Conservation (phyloP, 2,329 filamentous ascomycete genomes). For the Pseudocercospora eumusae region DNA sequence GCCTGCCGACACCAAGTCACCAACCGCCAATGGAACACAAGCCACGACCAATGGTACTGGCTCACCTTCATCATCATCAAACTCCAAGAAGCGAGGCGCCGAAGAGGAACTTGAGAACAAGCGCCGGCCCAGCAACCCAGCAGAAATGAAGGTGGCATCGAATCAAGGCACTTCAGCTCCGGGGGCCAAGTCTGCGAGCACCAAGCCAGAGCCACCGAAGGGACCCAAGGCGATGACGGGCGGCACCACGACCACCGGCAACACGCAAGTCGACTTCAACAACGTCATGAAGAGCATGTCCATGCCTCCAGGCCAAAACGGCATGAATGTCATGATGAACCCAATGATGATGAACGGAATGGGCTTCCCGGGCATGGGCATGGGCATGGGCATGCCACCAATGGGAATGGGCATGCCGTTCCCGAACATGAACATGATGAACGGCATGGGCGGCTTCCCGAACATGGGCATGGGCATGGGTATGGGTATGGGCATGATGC, state of each 20-base stretch:
- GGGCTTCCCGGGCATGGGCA: not conserved
- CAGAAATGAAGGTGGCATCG: constrained; percentile 45
- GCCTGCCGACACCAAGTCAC: constrained; percentile 24
- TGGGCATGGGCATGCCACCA: constrained; percentile 15
- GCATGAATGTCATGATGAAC: constrained; percentile 36
- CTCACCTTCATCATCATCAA: constrained; percentile 38
- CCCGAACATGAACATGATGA: constrained; percentile 43
- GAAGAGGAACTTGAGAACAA: constrained; percentile 63
- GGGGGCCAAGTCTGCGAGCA: constrained; percentile 40
- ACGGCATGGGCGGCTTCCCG: constrained; percentile 37
- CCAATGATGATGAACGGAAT: constrained; percentile 35
- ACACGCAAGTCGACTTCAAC: constrained; percentile 45
- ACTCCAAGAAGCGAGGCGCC: constrained; percentile 77
- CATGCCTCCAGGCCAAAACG: constrained; percentile 34
- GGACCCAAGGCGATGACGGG: constrained; percentile 32
- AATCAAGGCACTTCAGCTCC: constrained; percentile 41
- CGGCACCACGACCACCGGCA: constrained; percentile 32
- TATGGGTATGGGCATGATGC: constrained; percentile 30
- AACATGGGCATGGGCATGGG: constrained; percentile 33
- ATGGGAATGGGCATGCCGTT: constrained; percentile 17
- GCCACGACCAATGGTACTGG: constrained; percentile 37
- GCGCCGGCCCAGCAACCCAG: constrained; percentile 47
- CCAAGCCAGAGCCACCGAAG: constrained; percentile 28
- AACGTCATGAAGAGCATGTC: constrained; percentile 49
- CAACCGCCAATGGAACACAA: constrained; percentile 25